A percentile compares a stretch with the other conserved stretches of the same genome.
Evolutionary conservation across 2,329 filamentous ascomycete genomes (phyloP).

Genomic region (Aspergillus chevalieri): DNA sequence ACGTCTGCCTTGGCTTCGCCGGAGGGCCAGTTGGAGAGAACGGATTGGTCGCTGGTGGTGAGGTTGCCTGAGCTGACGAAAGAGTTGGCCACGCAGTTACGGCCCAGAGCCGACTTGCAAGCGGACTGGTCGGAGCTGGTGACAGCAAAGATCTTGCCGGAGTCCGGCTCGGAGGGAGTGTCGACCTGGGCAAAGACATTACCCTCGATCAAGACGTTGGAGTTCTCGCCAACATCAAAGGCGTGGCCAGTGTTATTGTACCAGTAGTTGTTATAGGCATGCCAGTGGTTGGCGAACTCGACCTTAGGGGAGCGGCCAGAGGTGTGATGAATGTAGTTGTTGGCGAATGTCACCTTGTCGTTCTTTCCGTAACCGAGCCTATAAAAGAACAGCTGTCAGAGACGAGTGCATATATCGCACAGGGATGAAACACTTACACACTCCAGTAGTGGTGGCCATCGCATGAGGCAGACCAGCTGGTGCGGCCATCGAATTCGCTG

Average conservation of each 20-base stretch:
- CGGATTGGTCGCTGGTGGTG: conserved; percentile 18
- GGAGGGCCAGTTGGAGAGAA: conserved; percentile 24
- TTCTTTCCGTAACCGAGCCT: conserved; percentile 48
- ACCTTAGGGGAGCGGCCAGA: conserved; percentile 54
- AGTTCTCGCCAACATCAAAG: conserved; percentile 31
- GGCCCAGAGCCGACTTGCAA: conserved; percentile 22
- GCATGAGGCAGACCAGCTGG: conserved; percentile 51
- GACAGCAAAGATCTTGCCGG: conserved; percentile 24
- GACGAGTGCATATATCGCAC: neutral
- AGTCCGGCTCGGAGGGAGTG: conserved; percentile 28
- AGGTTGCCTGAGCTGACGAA: conserved; percentile 26
- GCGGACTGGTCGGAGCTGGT: conserved; percentile 10
- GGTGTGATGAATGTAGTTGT: conserved; percentile 55
- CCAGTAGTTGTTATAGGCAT: conserved; percentile 41
- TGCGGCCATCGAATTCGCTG: conserved; percentile 52
- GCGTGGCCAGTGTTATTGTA: conserved; percentile 39
- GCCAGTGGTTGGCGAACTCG: conserved; percentile 48
- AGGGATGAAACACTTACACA: conserved; percentile 21
- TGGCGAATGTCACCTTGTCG: conserved; percentile 53
- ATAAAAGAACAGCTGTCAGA: neutral
- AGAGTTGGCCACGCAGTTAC: conserved; percentile 23
- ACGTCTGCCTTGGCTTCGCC: conserved; percentile 25
- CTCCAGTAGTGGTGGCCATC: conserved; percentile 56
- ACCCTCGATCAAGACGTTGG: conserved; percentile 38
- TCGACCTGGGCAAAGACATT: conserved; percentile 41